Conservation (phyloP, 2,329 filamentous ascomycete genomes). For the Fusarium pseudograminearum region DNA sequence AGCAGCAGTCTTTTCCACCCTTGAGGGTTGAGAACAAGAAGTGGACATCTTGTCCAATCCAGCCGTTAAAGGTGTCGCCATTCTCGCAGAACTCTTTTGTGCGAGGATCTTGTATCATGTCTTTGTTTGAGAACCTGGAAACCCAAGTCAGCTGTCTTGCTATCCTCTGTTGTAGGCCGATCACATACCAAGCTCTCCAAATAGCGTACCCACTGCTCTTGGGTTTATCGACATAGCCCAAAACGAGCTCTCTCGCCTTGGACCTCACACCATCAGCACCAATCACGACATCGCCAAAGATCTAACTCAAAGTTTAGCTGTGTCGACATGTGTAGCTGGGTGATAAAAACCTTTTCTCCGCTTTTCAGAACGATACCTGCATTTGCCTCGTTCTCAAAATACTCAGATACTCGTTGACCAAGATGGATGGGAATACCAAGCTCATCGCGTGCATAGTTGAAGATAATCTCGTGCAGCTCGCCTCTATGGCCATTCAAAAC, state of each 20-base stretch:
- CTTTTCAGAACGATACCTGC: conserved; percentile 26
- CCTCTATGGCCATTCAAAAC: conserved; percentile 36
- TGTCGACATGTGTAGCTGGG: accelerated
- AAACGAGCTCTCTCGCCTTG: conserved; percentile 36
- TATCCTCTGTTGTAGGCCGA: accelerated
- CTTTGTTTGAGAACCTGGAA: conserved; percentile 54
- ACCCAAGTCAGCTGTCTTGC: not conserved
- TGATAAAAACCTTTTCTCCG: conserved; percentile 9
- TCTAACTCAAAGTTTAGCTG: conserved; percentile 6
- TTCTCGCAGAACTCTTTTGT: conserved; percentile 67
- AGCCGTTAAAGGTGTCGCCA: conserved; percentile 70
- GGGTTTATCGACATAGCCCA: conserved; percentile 29
- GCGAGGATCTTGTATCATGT: conserved; percentile 63
- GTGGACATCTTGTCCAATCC: conserved; percentile 57
- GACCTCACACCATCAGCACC: conserved; percentile 39
- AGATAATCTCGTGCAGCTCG: conserved; percentile 32
- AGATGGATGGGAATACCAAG: conserved; percentile 29
- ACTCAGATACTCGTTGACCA: conserved; percentile 24
- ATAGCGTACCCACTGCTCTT: conserved; percentile 41
- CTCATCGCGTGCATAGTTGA: conserved; percentile 35
- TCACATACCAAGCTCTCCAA: conserved; percentile 63
- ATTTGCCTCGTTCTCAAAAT: conserved; percentile 10
- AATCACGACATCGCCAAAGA: conserved; percentile 32
- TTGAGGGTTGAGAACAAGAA: conserved; percentile 69
- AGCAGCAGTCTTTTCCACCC: conserved; percentile 58